phyloP scores from a whole-genome alignment of 2,329 filamentous ascomycete species.

The Scedosporium apiospermum region DNA sequence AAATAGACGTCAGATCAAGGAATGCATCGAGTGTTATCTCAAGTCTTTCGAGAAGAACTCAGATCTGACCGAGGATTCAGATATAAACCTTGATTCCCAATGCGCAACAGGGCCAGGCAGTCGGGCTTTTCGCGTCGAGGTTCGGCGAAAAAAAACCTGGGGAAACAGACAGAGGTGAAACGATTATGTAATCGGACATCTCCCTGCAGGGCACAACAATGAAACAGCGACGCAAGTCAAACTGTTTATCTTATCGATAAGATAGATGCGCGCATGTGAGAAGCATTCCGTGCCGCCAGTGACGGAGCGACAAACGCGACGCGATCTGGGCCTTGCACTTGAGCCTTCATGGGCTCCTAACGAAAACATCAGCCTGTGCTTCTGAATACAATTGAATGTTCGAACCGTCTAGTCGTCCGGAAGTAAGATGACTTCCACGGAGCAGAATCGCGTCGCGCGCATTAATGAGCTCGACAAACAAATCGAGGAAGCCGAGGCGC shows the following conservation, averaged over 20 bases:
- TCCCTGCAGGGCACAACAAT: too few relatives aligned
- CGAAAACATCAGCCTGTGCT: too few relatives aligned
- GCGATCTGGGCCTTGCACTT: too few relatives aligned
- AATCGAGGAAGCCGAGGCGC: conserved; percentile 8
- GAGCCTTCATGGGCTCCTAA: too few relatives aligned
- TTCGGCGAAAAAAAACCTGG: neutral
- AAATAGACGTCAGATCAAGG: neutral
- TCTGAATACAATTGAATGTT: too few relatives aligned
- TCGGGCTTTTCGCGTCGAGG: neutral
- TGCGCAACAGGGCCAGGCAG: neutral
- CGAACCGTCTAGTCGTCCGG: neutral
- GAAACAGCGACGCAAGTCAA: too few relatives aligned
- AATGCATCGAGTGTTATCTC: neutral
- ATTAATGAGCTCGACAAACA: conserved; percentile 6
- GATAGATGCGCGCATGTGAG: too few relatives aligned
- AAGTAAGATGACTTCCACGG: neutral
- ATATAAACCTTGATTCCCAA: neutral
- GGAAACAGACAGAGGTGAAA: neutral
- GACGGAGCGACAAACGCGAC: too few relatives aligned
- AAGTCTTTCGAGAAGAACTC: neutral
- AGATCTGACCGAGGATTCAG: neutral
- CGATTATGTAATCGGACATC: neutral
- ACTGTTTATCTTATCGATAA: too few relatives aligned
- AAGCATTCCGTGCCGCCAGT: too few relatives aligned
- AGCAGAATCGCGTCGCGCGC: neutral